Base-by-base conservation (phyloP, 345 rosid genomes). In the Nephelium lappaceum region DNA sequence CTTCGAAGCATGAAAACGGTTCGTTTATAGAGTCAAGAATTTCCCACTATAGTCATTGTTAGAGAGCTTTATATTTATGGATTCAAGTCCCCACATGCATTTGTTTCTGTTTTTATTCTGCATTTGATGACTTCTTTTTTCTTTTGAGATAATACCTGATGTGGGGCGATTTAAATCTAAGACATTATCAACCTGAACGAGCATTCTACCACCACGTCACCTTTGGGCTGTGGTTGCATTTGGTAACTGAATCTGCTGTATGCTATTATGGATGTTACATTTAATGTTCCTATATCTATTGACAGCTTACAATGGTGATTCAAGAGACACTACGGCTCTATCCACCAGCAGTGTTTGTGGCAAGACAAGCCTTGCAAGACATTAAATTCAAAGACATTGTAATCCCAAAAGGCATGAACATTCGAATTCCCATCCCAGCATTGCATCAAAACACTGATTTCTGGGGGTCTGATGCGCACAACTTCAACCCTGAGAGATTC, bases 401-500 rank as follows among this genome's bases (percentile, higher is more conserved):
- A 62, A 68, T 86, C 25, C 94, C 88, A 0, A 80, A 82, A 78
- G 88, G 83, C 9, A 45, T 74, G n/a, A 65, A 43, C 68, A 64
- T 90, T 71, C 77, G 68, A 38, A 79, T 90, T 67, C 89, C 87
- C 0, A 58, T 86, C 10, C 25, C 83, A 8, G 23, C 60, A 12
- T 69, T 87, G 24, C 92, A 90, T 10, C 81, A 78, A 45, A 27
- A 81, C 66, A 68, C 75, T 19, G 72, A 79, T 7, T 58, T 79
- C 5, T 88, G 92, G 89, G 93, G 93, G 14, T 43, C 77, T 0
- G 85, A 87, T 43, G 88, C 86, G 0, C 67, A 65, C 19, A 62
- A 83, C 61, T 86, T 88, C 71, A 83, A 87, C 66, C 94, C 92
- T 3, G 73, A 47, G 27, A 75, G 90, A 76, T 90, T 89, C 72